Conservation (phyloP, 2,329 filamentous ascomycete species). For the Aureobasidium vineae region DNA sequence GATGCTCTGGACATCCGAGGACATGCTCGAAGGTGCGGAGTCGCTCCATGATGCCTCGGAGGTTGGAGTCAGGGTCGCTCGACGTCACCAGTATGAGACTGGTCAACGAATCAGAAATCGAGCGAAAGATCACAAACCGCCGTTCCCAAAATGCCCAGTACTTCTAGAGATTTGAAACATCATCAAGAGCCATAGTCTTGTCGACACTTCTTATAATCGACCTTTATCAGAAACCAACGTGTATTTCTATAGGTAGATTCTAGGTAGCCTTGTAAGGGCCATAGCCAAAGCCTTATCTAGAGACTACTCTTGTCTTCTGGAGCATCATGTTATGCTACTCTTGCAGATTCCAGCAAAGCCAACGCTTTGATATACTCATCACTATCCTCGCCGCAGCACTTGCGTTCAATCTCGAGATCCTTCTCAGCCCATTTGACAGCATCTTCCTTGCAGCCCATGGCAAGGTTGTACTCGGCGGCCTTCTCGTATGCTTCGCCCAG, state of each 20-base stretch:
- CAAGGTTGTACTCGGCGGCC: slow-evolving; percentile 30
- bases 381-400: slow-evolving; percentile 29
- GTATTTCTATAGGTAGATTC: not conserved
- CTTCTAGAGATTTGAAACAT: too few relatives aligned
- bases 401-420: slow-evolving; percentile 35
- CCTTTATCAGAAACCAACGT: not conserved
- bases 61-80: slow-evolving; percentile 4
- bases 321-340: not conserved
- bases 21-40: slow-evolving; percentile 10
- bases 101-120: too few relatives aligned
- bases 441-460: slow-evolving; percentile 26
- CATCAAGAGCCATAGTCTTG: too few relatives aligned
- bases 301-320: not conserved
- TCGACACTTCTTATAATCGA: not conserved
- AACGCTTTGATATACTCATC: slow-evolving; percentile 11
- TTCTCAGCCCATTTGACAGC: slow-evolving; percentile 32
- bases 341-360: slow-evolving; percentile 10
- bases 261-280: not conserved
- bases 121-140: too few relatives aligned
- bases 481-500: slow-evolving; percentile 29
- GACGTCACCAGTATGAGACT: not conserved
- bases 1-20: slow-evolving; percentile 11
- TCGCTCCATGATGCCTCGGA: slow-evolving; percentile 12
- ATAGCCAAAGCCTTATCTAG: not conserved
- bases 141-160: too few relatives aligned